Conservation (phyloP, 2,329 filamentous ascomycete genomes). For the Colletotrichum tropicicola region DNA sequence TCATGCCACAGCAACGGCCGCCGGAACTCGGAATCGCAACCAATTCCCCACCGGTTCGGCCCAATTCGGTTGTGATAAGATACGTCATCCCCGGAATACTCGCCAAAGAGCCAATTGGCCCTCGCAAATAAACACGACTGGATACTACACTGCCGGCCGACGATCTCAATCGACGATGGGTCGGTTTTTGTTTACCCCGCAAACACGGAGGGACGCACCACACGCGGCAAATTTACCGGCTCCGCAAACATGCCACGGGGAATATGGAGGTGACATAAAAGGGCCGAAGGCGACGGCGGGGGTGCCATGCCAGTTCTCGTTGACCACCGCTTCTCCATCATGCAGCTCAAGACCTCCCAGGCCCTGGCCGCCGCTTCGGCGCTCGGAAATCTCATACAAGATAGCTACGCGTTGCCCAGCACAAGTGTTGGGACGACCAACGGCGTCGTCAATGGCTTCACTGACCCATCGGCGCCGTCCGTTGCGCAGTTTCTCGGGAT, state of each 20-base stretch:
- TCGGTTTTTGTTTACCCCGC: neutral
- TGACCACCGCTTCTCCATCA: no score
- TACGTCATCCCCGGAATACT: neutral
- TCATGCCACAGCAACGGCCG: neutral
- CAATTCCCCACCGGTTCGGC: neutral
- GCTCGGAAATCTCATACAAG: neutral
- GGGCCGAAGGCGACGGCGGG: neutral
- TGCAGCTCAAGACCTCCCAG: neutral
- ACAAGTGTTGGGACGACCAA: neutral
- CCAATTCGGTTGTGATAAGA: neutral
- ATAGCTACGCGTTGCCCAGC: neutral
- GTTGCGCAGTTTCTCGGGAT: conserved; percentile 45
- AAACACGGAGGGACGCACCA: neutral
- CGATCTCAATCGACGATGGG: neutral
- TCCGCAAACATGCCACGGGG: neutral
- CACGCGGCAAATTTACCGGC: neutral
- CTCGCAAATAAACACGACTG: neutral
- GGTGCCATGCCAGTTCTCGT: no score
- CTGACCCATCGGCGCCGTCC: neutral
- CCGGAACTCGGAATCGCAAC: neutral
- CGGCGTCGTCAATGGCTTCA: neutral
- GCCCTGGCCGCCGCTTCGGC: neutral
- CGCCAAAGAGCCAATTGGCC: neutral
- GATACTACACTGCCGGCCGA: neutral
- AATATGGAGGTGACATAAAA: neutral